These are phyloP conservation scores for Capsella rubella DNA, from an alignment of 441 rosid genomes.

Conservation along the genomic window DNA sequence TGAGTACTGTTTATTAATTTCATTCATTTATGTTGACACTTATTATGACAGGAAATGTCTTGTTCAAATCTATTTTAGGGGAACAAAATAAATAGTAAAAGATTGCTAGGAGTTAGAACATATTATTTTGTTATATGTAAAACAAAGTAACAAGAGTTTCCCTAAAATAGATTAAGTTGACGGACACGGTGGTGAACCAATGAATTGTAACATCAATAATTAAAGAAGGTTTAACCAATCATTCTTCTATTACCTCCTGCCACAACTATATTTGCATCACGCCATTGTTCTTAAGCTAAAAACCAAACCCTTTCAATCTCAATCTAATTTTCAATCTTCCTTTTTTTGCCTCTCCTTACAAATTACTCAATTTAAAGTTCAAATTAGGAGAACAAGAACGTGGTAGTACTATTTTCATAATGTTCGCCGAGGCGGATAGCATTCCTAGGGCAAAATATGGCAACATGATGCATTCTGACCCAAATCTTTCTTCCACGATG, in stretches of 20 bases:
- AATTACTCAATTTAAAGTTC: not conserved
- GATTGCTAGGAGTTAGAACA: slow-evolving; percentile 9
- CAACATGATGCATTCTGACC: slow-evolving; percentile 64
- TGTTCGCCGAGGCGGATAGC: slow-evolving; percentile 54
- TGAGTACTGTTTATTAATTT: not conserved
- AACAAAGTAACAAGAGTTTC: slow-evolving; percentile 27
- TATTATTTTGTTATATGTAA: slow-evolving; percentile 5
- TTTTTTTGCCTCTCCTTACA: slow-evolving; percentile 1
- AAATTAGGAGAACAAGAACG: slow-evolving; percentile 14
- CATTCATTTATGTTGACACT: not conserved
- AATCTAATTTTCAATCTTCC: slow-evolving; percentile 5
- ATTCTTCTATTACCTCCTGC: slow-evolving; percentile 9
- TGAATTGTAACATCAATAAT: slow-evolving; percentile 23
- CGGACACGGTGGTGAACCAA: slow-evolving; percentile 31
- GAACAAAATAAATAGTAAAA: slow-evolving; percentile 33
- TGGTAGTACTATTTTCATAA: slow-evolving; percentile 3
- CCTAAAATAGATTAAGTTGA: slow-evolving; percentile 29
- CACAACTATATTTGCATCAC: slow-evolving; percentile 45
- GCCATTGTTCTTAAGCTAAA: slow-evolving; percentile 38
- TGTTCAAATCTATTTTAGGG: slow-evolving; percentile 38
- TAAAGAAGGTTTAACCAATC: slow-evolving; percentile 31
- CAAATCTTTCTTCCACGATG: slow-evolving; percentile 53
- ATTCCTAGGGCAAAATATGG: slow-evolving; percentile 56
- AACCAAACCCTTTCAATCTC: slow-evolving; percentile 18
- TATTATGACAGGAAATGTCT: too few species aligned